phyloP scores from a whole-genome alignment of 345 rosid species.

The Aurinia saxatilis region DNA sequence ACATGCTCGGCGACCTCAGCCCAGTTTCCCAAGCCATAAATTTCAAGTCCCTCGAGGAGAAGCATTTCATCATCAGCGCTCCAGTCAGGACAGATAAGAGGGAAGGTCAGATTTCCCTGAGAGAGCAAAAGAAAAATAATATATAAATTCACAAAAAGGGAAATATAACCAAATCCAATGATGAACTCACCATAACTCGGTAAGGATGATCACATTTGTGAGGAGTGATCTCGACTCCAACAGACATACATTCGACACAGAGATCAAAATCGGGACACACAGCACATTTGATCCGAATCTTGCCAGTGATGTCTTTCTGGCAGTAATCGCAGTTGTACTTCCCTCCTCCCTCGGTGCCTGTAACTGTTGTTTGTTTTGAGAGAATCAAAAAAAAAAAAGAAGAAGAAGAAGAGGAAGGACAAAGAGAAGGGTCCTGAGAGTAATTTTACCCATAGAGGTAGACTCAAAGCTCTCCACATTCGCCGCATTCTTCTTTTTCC shows the following conservation, averaged over 20 bases:
- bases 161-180: no score
- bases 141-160: no score
- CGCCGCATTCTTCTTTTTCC: conserved; percentile 78
- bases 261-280: conserved; percentile 94
- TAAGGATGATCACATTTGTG: conserved; percentile 82
- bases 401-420: no score
- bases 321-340: conserved; percentile 96
- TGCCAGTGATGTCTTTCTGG: conserved; percentile 90
- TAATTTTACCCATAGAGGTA: conserved; percentile 50
- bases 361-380: conserved; percentile 37
- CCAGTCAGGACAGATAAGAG: conserved; percentile 91
- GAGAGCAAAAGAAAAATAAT: conserved; percentile 18
- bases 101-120: conserved; percentile 87
- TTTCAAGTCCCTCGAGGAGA: conserved; percentile 98
- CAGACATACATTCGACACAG: conserved; percentile 91
- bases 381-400: no score
- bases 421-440: background rate
- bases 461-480: conserved; percentile 77
- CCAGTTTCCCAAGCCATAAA: conserved; percentile 98
- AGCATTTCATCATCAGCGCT: conserved; percentile 97
- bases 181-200: conserved; percentile 96
- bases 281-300: conserved; percentile 88
- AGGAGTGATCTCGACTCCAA: conserved; percentile 88
- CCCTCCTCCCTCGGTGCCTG: conserved; percentile 75
- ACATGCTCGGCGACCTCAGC: conserved; percentile 95